Evolutionary conservation across 176 grass and related monocot genomes (phyloP).

Genomic region (Neostapfia colusana): DNA sequence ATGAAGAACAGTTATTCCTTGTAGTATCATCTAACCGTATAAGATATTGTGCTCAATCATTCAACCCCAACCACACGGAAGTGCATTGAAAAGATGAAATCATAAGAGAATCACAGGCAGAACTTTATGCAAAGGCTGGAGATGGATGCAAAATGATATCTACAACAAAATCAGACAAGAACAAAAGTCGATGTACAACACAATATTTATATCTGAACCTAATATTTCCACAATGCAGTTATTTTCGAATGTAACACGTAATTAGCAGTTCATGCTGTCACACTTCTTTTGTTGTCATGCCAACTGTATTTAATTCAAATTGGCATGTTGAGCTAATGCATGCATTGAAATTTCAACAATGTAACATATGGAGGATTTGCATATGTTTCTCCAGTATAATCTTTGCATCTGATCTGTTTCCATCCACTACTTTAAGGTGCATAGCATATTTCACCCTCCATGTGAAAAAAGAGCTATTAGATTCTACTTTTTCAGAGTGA

Average conservation of each 20-base stretch:
- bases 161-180: background rate
- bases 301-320: background rate
- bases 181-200: background rate
- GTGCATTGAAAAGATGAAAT: conserved; percentile 7
- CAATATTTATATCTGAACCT: background rate
- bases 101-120: background rate
- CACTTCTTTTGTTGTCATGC: background rate
- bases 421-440: conserved; percentile 24
- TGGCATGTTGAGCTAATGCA: background rate
- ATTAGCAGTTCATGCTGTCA: background rate
- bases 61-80: conserved; percentile 32
- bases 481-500: conserved; percentile 28
- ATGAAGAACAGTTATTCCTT: background rate
- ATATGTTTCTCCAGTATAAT: background rate
- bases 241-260: background rate
- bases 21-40: background rate
- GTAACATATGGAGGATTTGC: background rate
- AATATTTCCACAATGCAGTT: background rate
- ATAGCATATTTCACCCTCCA: conserved; percentile 28
- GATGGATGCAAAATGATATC: background rate
- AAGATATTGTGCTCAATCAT: conserved; percentile 34
- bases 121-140: background rate
- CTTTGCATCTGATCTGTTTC: conserved; percentile 15
- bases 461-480: conserved; percentile 38
- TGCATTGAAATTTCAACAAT: background rate